Evolutionary conservation across 805 yeast species (phyloP), one percentile per base, ranked within the genome.

Genomic region (Wickerhamiella dianesei): DNA sequence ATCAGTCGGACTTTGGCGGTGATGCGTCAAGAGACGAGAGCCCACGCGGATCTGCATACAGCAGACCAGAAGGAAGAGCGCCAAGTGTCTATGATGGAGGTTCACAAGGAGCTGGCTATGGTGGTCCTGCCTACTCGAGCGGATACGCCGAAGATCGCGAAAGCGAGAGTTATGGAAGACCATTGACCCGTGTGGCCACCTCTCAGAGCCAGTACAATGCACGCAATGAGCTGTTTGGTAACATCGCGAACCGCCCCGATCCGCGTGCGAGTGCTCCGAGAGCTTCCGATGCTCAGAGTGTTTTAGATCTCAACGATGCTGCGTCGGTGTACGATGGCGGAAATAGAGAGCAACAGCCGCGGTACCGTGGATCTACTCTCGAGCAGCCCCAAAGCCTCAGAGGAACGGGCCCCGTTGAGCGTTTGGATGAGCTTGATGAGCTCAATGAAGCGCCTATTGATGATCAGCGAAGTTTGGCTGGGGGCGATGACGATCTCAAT

Each of bases 171-270:
- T 12, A 6, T n/a, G 39, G 44, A 17, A 18, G 29, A 42, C 39
- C 44, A 29, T 42, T 56, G 21, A 25, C 45, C 14, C 47, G 59
- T 43, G 50, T 59, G 12, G 50, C 52, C 39, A 56, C 60, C 19
- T 37, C 44, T 21, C 50, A 50, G 39, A 48, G 53, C 1, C 44
- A 47, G 13, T 46, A 32, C 13, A 45, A 44, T 3, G 56, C 59
- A 3, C 53, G 64, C 25, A 44, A 54, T 29, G 62, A 59, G 55
- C 56, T 61, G 21, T 62, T 61, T 43, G 55, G 61, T 45, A 25
- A 52, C 50, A 17, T 40, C 25, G 8, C 44, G 39, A 12, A 18
- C 36, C 14, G 32, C 35, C 13, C 18, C 47, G 3, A 44, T 40
- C 20, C 43, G 12, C 12, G 12, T 12, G 32, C 32, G 9, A 6